These are phyloP conservation scores for Penicillium chermesinum DNA, from an alignment of 495 filamentous ascomycete genomes.

Conservation along the genomic window DNA sequence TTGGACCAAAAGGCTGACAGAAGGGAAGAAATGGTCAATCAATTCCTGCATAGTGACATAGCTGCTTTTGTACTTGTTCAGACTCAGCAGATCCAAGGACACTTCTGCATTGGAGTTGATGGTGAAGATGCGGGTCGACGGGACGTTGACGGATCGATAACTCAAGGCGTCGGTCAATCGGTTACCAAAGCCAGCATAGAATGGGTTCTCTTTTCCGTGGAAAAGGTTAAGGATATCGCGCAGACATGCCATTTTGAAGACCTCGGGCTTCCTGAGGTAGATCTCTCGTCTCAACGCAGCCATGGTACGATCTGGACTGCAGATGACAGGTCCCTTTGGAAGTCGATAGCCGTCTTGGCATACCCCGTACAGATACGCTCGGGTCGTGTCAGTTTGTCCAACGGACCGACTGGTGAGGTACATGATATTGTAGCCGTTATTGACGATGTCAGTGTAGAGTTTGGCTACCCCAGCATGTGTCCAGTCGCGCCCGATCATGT, in stretches of 20 bases:
- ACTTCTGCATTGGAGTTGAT: conserved; percentile 99
- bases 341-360: conserved; percentile 80
- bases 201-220: conserved; percentile 70
- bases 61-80: conserved; percentile 94
- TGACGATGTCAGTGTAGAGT: conserved; percentile 89
- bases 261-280: conserved; percentile 92
- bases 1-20: conserved; percentile 67
- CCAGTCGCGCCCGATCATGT: conserved; percentile 98
- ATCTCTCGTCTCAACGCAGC: conserved; percentile 91
- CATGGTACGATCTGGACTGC: conserved; percentile 92
- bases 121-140: conserved; percentile 89
- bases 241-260: conserved; percentile 99
- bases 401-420: conserved; percentile 94
- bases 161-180: conserved; percentile 92
- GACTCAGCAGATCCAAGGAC: conserved; percentile 78
- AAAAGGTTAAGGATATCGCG: conserved; percentile 90
- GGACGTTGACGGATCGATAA: conserved; percentile 93
- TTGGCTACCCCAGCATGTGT: conserved; percentile 96
- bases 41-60: conserved; percentile 96
- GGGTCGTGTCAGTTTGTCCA: conserved; percentile 86
- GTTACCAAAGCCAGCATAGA: conserved; percentile 97
- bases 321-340: conserved; percentile 86
- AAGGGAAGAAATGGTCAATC: conserved; percentile 95
- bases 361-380: conserved; percentile 86
- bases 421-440: conserved; percentile 98